These are phyloP conservation scores for Agrocybe pediades DNA, from an alignment of 768 basidiomycete genomes.

Conservation along the genomic window DNA sequence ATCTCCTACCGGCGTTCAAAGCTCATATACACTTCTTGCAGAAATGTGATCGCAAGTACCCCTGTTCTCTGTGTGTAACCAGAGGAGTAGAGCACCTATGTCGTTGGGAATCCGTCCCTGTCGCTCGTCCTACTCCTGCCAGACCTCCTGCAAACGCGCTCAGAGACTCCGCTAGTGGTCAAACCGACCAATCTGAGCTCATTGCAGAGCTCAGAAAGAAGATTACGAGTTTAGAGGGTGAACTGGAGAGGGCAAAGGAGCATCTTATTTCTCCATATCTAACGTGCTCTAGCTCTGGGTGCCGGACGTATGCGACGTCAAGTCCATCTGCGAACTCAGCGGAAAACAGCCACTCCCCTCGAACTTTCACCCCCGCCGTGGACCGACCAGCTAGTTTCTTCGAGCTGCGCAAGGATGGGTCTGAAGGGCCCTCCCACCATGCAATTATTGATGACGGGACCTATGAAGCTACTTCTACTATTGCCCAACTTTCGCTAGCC, in stretches of 20 bases:
- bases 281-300: slow-evolving; percentile 3
- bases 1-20: neutral
- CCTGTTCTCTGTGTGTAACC: slow-evolving; percentile 41
- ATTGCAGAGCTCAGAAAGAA: slow-evolving; percentile 27
- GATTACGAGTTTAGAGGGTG: slow-evolving; percentile 28
- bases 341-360: slow-evolving; percentile 9
- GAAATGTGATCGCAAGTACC: slow-evolving; percentile 54
- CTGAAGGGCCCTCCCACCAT: no score
- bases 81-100: slow-evolving; percentile 45
- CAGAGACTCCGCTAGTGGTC: slow-evolving; percentile 14
- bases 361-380: neutral
- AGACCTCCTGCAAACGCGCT: slow-evolving; percentile 32
- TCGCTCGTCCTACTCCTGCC: slow-evolving; percentile 42
- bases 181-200: slow-evolving; percentile 9
- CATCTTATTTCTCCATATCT: slow-evolving; percentile 10
- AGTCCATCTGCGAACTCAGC: slow-evolving; percentile 12
- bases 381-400: neutral
- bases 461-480: slow-evolving; percentile 39
- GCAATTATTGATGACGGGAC: slow-evolving; percentile 29
- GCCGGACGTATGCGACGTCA: slow-evolving; percentile 9
- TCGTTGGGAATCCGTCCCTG: slow-evolving; percentile 45
- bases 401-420: slow-evolving; percentile 2
- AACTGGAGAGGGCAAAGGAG: slow-evolving; percentile 18
- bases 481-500: slow-evolving; percentile 46
- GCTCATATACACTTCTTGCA: slow-evolving; percentile 18